Base-by-base conservation (phyloP, 2,329 filamentous ascomycete genomes). In the Fusarium paranaense region DNA sequence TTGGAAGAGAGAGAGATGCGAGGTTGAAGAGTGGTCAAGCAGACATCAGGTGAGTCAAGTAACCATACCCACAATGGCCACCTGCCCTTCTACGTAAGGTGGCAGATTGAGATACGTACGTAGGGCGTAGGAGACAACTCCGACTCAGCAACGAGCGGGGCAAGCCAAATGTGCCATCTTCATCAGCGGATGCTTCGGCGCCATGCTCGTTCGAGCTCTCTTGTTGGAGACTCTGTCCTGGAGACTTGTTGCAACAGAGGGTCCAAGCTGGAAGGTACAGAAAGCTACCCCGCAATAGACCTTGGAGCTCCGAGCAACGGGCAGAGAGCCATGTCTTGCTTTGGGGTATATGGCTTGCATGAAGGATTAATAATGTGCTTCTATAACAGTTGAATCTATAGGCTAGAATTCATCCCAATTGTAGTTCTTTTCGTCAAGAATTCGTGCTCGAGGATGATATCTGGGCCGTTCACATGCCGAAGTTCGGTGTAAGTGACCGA, bases 71-170 rank as follows among this genome's bases (percentile, higher is more conserved):
- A 22, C 56, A 40, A 58, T 58, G 56, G 38, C 40, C 25, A 57
- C 47, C 47, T 52, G 47, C 47, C 47, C 47, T 52, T 52, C 47
- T 73, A 52, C 32, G 20, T 54, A 50, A 67, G 18, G 18, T 11
- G 13, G 33, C n/a, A 59, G 47, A 42, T 47, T 47, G 14, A 47
- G 42, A 47, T 47, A 37, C 42, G 57, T 68, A 50, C 37, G 22
- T 62, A 42, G 40, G 40, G 40, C 40, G 40, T 2, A 20, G 20
- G 63, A 16, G 52, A 56, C 20, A 37, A 47, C 32, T 38, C 62
- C 35, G 61, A 54, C 61, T 62, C 60, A 33, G 60, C 62, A 69
- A 69, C 32, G 68, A 72, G 71, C 72, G 69, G 72, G 72, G 72
- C 54, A 45, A 25, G 35, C 22, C 22, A 37, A 25, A 27, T 58